These are phyloP conservation scores for Pseudogymnoascus sp. DNA, from an alignment of 2,329 filamentous ascomycete genomes.

Conservation along the genomic window DNA sequence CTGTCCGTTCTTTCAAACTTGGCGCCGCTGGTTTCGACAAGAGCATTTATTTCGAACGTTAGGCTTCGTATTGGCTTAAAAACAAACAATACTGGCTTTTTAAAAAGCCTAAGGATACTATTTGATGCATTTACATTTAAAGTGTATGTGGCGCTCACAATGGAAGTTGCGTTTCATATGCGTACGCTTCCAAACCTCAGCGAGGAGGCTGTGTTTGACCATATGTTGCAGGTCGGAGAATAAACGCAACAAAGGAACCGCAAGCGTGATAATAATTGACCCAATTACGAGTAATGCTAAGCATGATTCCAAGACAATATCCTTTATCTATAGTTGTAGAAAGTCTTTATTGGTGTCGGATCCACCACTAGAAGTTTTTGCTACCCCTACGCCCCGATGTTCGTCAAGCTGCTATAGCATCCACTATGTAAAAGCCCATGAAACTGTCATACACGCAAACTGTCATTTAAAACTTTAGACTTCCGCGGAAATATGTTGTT, in stretches of 20 bases:
- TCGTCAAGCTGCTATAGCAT: not conserved
- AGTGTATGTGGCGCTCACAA: not conserved
- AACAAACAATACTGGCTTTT: not conserved
- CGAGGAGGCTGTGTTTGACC: not conserved
- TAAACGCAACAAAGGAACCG: not conserved
- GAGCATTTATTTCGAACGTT: not conserved
- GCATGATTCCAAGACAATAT: not conserved
- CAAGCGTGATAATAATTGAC: not conserved
- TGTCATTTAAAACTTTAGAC: not conserved
- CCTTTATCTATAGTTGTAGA: not conserved
- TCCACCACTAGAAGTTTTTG: not conserved
- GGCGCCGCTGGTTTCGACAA: not conserved
- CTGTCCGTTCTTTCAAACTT: not conserved
- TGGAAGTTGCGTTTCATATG: not conserved
- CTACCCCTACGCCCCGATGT: not conserved
- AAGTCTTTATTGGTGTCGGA: not conserved
- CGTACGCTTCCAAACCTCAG: not conserved
- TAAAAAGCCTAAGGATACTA: not conserved
- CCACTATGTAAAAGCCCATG: not conserved
- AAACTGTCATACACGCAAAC: not conserved
- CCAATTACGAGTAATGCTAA: not conserved
- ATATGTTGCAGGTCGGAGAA: not conserved
- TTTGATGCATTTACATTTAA: not conserved
- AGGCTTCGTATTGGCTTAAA: not conserved
- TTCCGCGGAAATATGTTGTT: not conserved